Evolutionary conservation across 2,329 filamentous ascomycete genomes (phyloP).

Genomic region (Monosporascus sp.): DNA sequence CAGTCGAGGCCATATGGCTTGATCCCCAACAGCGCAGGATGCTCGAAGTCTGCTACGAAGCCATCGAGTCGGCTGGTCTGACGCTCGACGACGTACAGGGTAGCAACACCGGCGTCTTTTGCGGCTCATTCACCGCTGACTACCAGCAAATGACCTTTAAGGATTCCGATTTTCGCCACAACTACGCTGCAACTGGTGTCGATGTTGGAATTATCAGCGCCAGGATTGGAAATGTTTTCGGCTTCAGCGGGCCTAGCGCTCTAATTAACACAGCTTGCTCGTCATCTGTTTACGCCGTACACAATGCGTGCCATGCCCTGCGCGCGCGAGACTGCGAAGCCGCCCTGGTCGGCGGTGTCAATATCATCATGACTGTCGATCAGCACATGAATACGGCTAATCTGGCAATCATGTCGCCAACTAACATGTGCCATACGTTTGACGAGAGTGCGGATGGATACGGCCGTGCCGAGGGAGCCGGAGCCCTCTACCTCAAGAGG

Average conservation of each 20-base stretch:
- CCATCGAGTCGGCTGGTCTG: slow-evolving; percentile 33
- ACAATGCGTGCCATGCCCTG: slow-evolving; percentile 23
- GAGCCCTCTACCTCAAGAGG: slow-evolving; percentile 19
- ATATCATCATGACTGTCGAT: slow-evolving; percentile 29
- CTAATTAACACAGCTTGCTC: slow-evolving; percentile 34
- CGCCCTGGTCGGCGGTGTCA: slow-evolving; percentile 31
- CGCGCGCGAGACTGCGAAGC: slow-evolving; percentile 23
- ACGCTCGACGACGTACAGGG: slow-evolving; percentile 22
- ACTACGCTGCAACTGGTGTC: slow-evolving; percentile 26
- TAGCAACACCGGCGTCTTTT: slow-evolving; percentile 23
- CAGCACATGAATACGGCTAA: slow-evolving; percentile 25
- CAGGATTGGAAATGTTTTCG: slow-evolving; percentile 33
- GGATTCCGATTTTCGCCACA: slow-evolving; percentile 21
- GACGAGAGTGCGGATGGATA: slow-evolving; percentile 27
- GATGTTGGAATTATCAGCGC: slow-evolving; percentile 31
- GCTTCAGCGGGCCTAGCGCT: slow-evolving; percentile 28
- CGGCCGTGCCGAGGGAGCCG: slow-evolving; percentile 15
- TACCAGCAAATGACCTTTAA: slow-evolving; percentile 21
- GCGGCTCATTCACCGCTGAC: slow-evolving; percentile 18
- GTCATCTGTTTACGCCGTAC: slow-evolving; percentile 29
- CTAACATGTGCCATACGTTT: slow-evolving; percentile 25
- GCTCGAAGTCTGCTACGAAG: slow-evolving; percentile 36
- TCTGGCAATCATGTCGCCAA: slow-evolving; percentile 28
- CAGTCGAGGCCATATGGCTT: slow-evolving; percentile 32
- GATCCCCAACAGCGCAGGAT: slow-evolving; percentile 39